Percentiles rank a stretch among this genome's conserved stretches.
Conservation (phyloP, 2,329 filamentous ascomycete species). For the Alternaria novae-zelandiae region DNA sequence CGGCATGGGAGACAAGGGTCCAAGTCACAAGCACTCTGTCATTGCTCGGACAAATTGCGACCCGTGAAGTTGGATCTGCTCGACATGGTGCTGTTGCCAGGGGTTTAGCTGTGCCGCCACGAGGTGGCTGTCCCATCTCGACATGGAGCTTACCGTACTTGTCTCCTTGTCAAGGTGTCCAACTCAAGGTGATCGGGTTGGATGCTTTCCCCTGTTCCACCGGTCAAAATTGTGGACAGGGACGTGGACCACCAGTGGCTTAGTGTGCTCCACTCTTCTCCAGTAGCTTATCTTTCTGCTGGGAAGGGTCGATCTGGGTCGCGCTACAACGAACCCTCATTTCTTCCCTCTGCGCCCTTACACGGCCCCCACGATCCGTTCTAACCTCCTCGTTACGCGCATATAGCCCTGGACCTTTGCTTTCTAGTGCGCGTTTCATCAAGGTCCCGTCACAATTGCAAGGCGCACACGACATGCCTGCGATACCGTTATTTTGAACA, state of each 20-base stretch:
- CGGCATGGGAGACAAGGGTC: constrained; percentile 11
- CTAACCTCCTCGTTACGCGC: constrained; percentile 1
- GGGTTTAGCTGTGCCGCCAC: constrained; percentile 10
- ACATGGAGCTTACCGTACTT: neutral
- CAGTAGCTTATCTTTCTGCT: constrained; percentile 21
- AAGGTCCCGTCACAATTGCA: neutral
- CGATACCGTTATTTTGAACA: neutral
- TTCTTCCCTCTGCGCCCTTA: constrained; percentile 15
- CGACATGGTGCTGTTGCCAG: constrained; percentile 6
- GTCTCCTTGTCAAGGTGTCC: constrained; percentile 5
- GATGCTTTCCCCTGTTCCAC: constrained; percentile 7
- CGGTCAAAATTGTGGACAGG: constrained; percentile 4
- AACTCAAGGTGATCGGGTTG: neutral
- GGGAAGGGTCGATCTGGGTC: constrained; percentile 20
- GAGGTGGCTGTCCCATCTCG: constrained; percentile 6
- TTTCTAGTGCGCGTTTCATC: constrained; percentile 6
- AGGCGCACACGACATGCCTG: neutral
- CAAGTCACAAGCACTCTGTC: constrained; percentile 16
- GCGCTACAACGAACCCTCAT: constrained; percentile 21
- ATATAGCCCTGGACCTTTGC: neutral
- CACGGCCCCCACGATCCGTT: constrained; percentile 17
- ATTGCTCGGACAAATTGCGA: constrained; percentile 2
- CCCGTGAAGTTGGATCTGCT: constrained; percentile 17
- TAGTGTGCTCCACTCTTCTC: constrained; percentile 15
- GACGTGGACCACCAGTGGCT: constrained; percentile 5